These are phyloP conservation scores for Middelhovenomyces tepae DNA, from an alignment of 805 yeast species.

Conservation along the genomic window DNA sequence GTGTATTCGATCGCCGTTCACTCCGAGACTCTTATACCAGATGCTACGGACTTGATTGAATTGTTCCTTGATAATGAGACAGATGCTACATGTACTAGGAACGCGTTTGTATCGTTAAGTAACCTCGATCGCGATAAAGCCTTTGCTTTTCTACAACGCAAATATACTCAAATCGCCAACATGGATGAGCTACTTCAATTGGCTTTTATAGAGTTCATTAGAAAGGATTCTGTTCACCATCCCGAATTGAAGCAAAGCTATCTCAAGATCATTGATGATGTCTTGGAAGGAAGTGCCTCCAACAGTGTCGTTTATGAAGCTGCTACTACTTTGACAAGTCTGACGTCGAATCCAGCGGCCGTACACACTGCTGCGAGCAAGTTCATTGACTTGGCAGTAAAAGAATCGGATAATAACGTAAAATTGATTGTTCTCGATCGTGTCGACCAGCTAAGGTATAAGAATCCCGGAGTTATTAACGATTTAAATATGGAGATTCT, in stretches of 20 bases:
- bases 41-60: conserved; percentile 79
- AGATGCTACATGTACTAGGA: conserved; percentile 90
- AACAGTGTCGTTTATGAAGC: conserved; percentile 84
- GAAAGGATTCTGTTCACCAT: conserved; percentile 62
- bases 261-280: conserved; percentile 58
- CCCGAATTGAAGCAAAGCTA: conserved; percentile 64
- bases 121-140: conserved; percentile 80
- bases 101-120: conserved; percentile 84
- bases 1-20: conserved; percentile 72
- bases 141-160: conserved; percentile 68
- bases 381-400: conserved; percentile 79
- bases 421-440: conserved; percentile 87
- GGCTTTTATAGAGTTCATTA: conserved; percentile 83
- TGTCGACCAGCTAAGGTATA: conserved; percentile 62
- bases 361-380: conserved; percentile 74
- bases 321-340: conserved; percentile 63
- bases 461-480: conserved; percentile 74
- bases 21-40: conserved; percentile 84
- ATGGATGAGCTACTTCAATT: conserved; percentile 81
- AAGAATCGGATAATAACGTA: conserved; percentile 91
- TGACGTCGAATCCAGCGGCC: conserved; percentile 51
- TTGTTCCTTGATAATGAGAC: conserved; percentile 71
- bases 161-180: conserved; percentile 47
- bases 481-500: conserved; percentile 79
- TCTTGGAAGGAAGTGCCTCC: conserved; percentile 59